A percentile compares a stretch with the other conserved stretches of the same genome.
phyloP scores from a whole-genome alignment of 1,284 basidiomycete species.

The Papiliotrema nemorosa region DNA sequence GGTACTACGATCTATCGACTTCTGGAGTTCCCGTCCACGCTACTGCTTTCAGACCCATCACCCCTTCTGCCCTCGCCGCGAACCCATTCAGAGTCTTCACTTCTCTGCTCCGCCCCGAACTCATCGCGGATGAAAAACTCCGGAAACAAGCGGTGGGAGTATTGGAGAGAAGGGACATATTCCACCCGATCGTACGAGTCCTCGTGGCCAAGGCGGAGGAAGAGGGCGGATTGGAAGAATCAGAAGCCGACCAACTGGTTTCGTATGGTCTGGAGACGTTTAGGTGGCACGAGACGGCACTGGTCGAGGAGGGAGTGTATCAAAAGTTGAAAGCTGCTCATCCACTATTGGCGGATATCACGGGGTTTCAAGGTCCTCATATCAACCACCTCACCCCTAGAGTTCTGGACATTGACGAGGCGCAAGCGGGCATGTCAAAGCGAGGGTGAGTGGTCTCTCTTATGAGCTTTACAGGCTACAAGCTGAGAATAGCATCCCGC shows the following conservation, averaged over 20 bases:
- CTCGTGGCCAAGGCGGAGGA: constrained; percentile 41
- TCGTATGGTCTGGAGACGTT: constrained; percentile 47
- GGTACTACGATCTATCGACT: constrained; percentile 50
- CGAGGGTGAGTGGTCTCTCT: constrained; percentile 25
- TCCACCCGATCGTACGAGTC: constrained; percentile 34
- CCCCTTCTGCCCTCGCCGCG: constrained; percentile 29
- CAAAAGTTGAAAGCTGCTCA: constrained; percentile 38
- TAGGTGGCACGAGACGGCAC: constrained; percentile 47
- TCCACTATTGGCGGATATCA: constrained; percentile 50
- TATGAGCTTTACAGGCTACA: too few species aligned
- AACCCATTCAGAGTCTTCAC: constrained; percentile 52
- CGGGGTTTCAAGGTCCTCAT: constrained; percentile 49
- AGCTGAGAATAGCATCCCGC: constrained; percentile 40
- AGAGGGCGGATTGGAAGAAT: constrained; percentile 25
- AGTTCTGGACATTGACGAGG: constrained; percentile 50
- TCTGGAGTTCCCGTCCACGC: constrained; percentile 51
- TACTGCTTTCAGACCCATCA: constrained; percentile 48
- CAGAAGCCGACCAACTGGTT: constrained; percentile 39
- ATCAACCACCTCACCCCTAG: constrained; percentile 53
- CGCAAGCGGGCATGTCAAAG: constrained; percentile 45
- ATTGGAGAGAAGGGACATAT: constrained; percentile 43
- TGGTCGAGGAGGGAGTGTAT: constrained; percentile 41
- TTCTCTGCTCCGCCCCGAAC: constrained; percentile 45
- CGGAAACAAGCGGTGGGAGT: constrained; percentile 32
- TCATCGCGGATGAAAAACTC: constrained; percentile 35